A percentile compares a stretch with the other conserved stretches of the same genome.
These are phyloP conservation scores for Daldinia grandis DNA, from an alignment of 495 filamentous ascomycete species.

Conservation along the genomic window DNA sequence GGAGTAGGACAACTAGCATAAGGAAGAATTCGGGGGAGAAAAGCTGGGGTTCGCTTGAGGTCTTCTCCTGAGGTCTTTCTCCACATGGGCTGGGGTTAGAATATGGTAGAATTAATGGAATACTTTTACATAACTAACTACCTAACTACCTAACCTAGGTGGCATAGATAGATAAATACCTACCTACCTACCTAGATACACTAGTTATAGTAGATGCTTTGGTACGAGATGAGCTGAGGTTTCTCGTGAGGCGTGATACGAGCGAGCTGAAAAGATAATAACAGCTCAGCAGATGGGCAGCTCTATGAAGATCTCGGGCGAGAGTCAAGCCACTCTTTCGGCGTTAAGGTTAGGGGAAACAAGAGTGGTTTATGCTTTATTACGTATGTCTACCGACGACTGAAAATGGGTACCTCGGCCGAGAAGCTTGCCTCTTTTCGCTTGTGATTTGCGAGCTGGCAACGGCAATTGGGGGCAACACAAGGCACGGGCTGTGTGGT, in stretches of 20 bases:
- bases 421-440: slow-evolving; percentile 5
- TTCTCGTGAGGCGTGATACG: neutral
- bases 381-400: slow-evolving; percentile 21
- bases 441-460: slow-evolving; percentile 32
- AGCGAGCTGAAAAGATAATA: neutral
- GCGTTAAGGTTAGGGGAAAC: neutral
- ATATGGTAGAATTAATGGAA: neutral
- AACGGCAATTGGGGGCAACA: slow-evolving; percentile 32
- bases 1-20: neutral
- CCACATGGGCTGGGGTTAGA: slow-evolving; percentile 7
- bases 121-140: neutral
- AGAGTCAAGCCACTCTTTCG: slow-evolving; percentile 6
- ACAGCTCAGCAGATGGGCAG: neutral
- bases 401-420: slow-evolving; percentile 33
- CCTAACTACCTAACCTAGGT: no score
- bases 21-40: slow-evolving; percentile 1
- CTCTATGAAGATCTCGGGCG: slow-evolving; percentile 1
- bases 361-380: neutral
- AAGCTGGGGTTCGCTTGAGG: slow-evolving; percentile 38
- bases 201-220: neutral
- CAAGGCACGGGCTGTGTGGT: slow-evolving; percentile 7
- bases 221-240: slow-evolving; percentile 5
- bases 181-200: no score
- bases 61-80: slow-evolving; percentile 32
- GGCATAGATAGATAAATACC: no score